phyloP scores from a whole-genome alignment of 1,284 basidiomycete species.

The Naganishia albida region DNA sequence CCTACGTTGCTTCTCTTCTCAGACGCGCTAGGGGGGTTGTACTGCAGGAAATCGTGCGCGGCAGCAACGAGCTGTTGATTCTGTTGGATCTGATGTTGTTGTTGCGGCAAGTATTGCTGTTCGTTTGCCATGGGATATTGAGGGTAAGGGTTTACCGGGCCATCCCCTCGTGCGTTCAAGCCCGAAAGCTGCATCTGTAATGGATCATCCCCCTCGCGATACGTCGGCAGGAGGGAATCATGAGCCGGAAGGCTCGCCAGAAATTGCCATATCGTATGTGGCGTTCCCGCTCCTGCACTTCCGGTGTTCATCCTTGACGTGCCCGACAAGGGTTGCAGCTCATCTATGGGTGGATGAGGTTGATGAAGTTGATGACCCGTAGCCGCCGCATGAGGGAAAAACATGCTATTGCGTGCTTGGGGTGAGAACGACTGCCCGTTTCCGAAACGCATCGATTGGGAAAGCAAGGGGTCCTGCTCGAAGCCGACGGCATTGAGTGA shows the following conservation, averaged over 20 bases:
- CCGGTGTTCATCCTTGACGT: background rate
- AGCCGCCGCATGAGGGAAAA: background rate
- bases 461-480: background rate
- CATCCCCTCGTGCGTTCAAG: background rate
- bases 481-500: background rate
- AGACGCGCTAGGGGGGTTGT: background rate
- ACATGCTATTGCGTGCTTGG: background rate
- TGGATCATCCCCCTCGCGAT: background rate
- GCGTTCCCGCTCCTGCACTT: background rate
- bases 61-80: background rate
- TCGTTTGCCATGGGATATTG: background rate
- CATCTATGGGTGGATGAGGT: background rate
- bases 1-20: background rate
- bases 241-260: constrained; percentile 10
- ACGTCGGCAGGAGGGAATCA: constrained; percentile 7
- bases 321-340: background rate
- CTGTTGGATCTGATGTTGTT: constrained; percentile 6
- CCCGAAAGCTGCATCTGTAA: background rate
- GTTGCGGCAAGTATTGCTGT: background rate
- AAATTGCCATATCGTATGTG: constrained; percentile 18
- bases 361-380: constrained; percentile 10
- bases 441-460: constrained; percentile 3
- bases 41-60: background rate
- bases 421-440: constrained; percentile 2
- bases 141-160: background rate